phyloP scores from a whole-genome alignment of 768 basidiomycete genomes.

The Serendipita indica region DNA sequence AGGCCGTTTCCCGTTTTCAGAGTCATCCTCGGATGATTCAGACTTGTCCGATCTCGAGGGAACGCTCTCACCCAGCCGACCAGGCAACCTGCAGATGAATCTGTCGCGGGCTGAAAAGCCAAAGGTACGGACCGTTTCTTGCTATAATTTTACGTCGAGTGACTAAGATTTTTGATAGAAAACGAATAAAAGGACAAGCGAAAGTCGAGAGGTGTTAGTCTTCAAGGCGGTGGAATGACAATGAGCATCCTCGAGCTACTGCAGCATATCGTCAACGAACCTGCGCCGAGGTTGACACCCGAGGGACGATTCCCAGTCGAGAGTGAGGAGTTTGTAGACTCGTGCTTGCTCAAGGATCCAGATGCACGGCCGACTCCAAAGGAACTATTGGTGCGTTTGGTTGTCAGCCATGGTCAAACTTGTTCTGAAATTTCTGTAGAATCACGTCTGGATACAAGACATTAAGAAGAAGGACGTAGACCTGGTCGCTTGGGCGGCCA shows the following conservation, averaged over 20 bases:
- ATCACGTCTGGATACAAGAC: constrained; percentile 58
- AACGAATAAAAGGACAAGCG: constrained; percentile 53
- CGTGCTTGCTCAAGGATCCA: constrained; percentile 84
- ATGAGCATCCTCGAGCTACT: constrained; percentile 96
- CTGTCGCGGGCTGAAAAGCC: constrained; percentile 21
- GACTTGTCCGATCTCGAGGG: constrained; percentile 61
- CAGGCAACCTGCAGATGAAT: constrained; percentile 30
- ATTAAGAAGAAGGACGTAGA: constrained; percentile 48
- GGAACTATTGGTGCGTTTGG: constrained; percentile 54
- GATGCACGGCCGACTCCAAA: constrained; percentile 71
- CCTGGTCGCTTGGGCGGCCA: constrained; percentile 67
- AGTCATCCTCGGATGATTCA: constrained; percentile 60
- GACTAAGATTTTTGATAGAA: constrained; percentile 17
- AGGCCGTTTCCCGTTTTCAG: constrained; percentile 93
- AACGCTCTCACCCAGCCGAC: constrained; percentile 60
- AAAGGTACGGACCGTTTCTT: not conserved
- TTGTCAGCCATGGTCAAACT: not conserved
- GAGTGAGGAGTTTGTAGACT: constrained; percentile 76
- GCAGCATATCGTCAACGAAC: constrained; percentile 98
- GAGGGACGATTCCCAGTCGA: constrained; percentile 57
- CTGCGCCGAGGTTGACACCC: constrained; percentile 73
- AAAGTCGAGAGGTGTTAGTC: constrained; percentile 81
- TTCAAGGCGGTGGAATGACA: constrained; percentile 91
- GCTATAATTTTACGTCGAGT: too few relatives aligned
- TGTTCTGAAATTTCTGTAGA: constrained; percentile 27